phyloP scores from a whole-genome alignment of 768 basidiomycete genomes.

The Rhodosporidiobolus sp. region DNA sequence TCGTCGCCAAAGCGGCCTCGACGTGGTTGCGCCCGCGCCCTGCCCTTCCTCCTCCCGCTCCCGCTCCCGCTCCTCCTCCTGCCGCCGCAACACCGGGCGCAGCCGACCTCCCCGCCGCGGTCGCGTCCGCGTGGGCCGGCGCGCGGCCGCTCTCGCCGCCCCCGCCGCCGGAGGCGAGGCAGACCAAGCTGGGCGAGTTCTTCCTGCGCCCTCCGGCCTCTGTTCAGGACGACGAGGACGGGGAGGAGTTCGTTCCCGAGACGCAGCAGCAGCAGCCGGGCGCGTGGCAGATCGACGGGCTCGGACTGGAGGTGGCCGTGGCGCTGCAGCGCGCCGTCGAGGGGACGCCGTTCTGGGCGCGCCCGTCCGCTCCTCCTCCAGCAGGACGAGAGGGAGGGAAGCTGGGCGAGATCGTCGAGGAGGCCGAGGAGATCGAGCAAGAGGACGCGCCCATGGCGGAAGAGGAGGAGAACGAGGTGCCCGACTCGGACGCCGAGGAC shows the following conservation, averaged over 20 bases:
- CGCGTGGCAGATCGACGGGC: background rate
- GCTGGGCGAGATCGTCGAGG: background rate
- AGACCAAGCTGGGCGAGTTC: slow-evolving; percentile 11
- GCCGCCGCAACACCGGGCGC: background rate
- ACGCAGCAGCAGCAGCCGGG: background rate
- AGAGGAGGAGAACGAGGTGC: background rate
- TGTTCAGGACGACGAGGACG: background rate
- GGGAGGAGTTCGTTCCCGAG: background rate
- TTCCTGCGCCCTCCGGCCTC: background rate
- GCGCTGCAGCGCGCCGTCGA: background rate
- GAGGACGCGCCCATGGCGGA: background rate
- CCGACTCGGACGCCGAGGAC: slow-evolving; percentile 27
- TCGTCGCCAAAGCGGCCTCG: background rate
- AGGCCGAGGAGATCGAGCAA: background rate
- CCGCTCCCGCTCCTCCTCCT: background rate
- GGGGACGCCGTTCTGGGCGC: background rate
- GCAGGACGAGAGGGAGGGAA: background rate
- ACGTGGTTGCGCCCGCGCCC: background rate
- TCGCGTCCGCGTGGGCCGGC: background rate
- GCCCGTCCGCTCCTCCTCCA: too few species aligned
- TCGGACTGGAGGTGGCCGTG: background rate
- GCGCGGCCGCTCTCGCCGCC: background rate
- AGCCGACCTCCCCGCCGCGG: background rate
- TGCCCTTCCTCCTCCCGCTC: background rate
- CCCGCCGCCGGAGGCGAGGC: background rate